These are phyloP conservation scores for Rachicladosporium sp. DNA, from an alignment of 2,329 filamentous ascomycete genomes.

Conservation along the genomic window DNA sequence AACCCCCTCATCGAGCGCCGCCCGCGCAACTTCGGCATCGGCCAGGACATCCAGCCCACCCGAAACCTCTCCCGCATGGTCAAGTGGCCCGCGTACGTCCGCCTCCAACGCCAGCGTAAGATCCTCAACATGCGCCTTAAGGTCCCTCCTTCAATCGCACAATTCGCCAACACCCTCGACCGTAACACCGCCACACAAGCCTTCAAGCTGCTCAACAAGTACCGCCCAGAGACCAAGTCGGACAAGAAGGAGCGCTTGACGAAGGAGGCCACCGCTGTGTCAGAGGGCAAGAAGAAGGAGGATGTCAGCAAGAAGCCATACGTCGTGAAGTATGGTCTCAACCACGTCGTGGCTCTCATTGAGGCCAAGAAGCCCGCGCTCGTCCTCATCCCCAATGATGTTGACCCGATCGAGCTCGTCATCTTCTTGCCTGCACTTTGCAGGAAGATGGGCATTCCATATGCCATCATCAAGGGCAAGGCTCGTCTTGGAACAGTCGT, in stretches of 20 bases:
- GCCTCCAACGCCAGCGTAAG: conserved; percentile 89
- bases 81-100: conserved; percentile 99
- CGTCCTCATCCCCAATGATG: conserved; percentile 97
- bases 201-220: conserved; percentile 99
- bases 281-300: conserved; percentile 99
- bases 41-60: conserved; percentile 94
- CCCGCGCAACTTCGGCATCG: conserved; percentile 93
- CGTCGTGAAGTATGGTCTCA: conserved; percentile 97
- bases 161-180: conserved; percentile 96
- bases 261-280: conserved; percentile 94
- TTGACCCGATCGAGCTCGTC: conserved; percentile 98
- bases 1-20: conserved; percentile 99
- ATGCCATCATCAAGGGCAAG: conserved; percentile 99
- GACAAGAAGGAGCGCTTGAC: conserved; percentile 99
- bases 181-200: conserved; percentile 92
- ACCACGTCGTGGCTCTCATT: conserved; percentile 94
- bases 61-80: conserved; percentile 97
- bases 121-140: conserved; percentile 97
- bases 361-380: conserved; percentile 99
- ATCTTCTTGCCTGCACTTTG: conserved; percentile 98
- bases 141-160: conserved; percentile 91
- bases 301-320: conserved; percentile 99
- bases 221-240: conserved; percentile 95
- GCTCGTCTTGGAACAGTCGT: conserved; percentile 96
- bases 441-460: conserved; percentile 99